Evolutionary conservation across 2,329 filamentous ascomycete species (phyloP).

Genomic region (Aspergillus candidus): DNA sequence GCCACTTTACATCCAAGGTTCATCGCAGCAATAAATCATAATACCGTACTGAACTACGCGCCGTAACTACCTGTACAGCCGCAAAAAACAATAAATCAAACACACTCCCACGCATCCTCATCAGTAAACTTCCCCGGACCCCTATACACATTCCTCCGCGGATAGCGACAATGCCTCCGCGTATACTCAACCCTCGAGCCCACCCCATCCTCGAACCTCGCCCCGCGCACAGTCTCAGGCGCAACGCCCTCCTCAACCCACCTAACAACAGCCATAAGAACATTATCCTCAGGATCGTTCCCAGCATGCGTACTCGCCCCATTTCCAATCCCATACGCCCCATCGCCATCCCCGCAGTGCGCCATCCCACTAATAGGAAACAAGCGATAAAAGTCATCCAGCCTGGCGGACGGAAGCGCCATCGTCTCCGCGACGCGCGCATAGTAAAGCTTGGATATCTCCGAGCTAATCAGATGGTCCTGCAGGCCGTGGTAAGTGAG

Average conservation of each 20-base stretch:
- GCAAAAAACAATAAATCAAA: conserved; percentile 11
- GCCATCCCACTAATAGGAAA: conserved; percentile 52
- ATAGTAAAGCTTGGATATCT: conserved; percentile 49
- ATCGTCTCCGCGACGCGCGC: conserved; percentile 39
- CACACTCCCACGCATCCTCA: conserved; percentile 30
- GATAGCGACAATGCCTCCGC: conserved; percentile 44
- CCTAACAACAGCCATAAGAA: conserved; percentile 44
- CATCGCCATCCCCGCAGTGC: conserved; percentile 44
- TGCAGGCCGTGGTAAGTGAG: conserved; percentile 39
- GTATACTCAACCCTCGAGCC: conserved; percentile 37
- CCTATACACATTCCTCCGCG: conserved; percentile 26
- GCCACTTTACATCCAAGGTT: no score
- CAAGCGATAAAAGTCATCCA: conserved; percentile 42
- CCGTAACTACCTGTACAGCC: no score
- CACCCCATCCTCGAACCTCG: conserved; percentile 40
- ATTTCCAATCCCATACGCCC: conserved; percentile 40
- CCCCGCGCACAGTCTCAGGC: conserved; percentile 37
- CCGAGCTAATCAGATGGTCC: conserved; percentile 48
- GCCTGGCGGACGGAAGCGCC: conserved; percentile 21
- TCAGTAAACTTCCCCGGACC: conserved; percentile 29
- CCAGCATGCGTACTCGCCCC: conserved; percentile 15
- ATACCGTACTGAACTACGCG: no score
- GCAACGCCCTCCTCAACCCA: conserved; percentile 45
- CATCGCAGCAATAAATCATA: no score
- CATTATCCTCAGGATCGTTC: conserved; percentile 39